These are phyloP conservation scores for Alternaria ventricosa DNA, from an alignment of 2,329 filamentous ascomycete species.

Conservation along the genomic window DNA sequence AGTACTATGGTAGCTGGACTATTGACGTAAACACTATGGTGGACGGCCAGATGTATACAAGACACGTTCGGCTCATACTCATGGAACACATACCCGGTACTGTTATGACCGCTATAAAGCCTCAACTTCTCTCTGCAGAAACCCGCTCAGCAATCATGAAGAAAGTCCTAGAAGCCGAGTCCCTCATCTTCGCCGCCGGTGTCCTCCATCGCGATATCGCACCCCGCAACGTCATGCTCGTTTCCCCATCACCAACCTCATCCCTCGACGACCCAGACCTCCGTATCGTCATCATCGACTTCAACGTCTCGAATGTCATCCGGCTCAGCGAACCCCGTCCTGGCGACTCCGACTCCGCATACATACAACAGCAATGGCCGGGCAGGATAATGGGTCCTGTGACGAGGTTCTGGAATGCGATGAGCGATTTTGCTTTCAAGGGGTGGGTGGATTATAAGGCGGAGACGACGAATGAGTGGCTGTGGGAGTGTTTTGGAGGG, in stretches of 20 bases:
- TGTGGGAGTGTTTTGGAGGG: slow-evolving; percentile 1
- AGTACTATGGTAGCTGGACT: slow-evolving; percentile 6
- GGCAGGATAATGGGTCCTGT: background rate
- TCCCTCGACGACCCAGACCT: background rate
- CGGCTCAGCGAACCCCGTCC: background rate
- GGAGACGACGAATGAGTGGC: background rate
- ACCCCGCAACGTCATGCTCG: slow-evolving; percentile 16
- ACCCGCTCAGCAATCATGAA: background rate
- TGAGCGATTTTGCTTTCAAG: background rate
- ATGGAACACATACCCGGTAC: background rate
- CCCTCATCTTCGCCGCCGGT: slow-evolving; percentile 1
- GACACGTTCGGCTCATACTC: slow-evolving; percentile 10
- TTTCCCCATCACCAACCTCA: background rate
- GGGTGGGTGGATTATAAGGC: background rate
- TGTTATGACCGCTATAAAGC: background rate
- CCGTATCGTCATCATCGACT: slow-evolving; percentile 1
- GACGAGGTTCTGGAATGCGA: background rate
- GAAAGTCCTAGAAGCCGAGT: slow-evolving; percentile 3
- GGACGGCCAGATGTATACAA: background rate
- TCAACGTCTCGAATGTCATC: background rate
- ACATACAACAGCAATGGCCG: background rate
- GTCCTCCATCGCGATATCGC: slow-evolving; percentile 7
- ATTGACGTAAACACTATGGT: background rate
- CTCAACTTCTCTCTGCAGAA: background rate
- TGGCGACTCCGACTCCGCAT: background rate